phyloP scores from a whole-genome alignment of 345 rosid genomes.

The Corchorus capsularis region DNA sequence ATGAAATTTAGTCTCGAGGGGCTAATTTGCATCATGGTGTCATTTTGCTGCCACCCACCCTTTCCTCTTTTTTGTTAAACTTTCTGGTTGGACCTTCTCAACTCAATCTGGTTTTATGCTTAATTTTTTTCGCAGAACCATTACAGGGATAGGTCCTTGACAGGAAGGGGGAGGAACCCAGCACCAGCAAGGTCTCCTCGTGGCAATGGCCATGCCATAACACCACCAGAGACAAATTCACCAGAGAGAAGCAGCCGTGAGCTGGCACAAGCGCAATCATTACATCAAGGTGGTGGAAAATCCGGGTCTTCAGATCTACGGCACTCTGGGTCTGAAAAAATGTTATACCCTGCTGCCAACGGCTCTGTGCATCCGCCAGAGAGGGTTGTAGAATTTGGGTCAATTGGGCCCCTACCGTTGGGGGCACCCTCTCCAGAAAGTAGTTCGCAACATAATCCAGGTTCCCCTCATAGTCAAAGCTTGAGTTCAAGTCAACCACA shows the following conservation, averaged over 20 bases:
- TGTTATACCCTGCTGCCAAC: constrained; percentile 37
- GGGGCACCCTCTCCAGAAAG: constrained; percentile 33
- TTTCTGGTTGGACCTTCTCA: constrained; percentile 15
- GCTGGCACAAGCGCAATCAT: constrained; percentile 31
- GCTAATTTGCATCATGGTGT: constrained; percentile 20
- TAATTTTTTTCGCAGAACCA: constrained; percentile 63
- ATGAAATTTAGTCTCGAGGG: constrained; percentile 1
- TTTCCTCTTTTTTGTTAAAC: background rate
- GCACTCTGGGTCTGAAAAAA: constrained; percentile 40
- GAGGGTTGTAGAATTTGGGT: constrained; percentile 44
- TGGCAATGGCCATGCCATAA: constrained; percentile 42
- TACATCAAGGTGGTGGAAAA: constrained; percentile 40
- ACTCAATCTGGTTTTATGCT: constrained; percentile 24
- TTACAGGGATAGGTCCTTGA: constrained; percentile 56
- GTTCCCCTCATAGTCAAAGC: constrained; percentile 29
- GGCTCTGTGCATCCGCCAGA: constrained; percentile 48
- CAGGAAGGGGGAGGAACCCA: constrained; percentile 56
- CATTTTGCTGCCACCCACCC: constrained; percentile 14
- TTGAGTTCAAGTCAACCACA: constrained; percentile 24
- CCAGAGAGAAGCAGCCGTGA: constrained; percentile 52
- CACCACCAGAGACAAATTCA: constrained; percentile 39
- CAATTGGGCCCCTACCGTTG: constrained; percentile 36
- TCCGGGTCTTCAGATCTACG: constrained; percentile 43
- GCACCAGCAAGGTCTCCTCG: constrained; percentile 60
- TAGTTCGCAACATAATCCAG: constrained; percentile 31